Base-by-base conservation (phyloP, 306 rosid species). In the Begonia fuchsioides region DNA sequence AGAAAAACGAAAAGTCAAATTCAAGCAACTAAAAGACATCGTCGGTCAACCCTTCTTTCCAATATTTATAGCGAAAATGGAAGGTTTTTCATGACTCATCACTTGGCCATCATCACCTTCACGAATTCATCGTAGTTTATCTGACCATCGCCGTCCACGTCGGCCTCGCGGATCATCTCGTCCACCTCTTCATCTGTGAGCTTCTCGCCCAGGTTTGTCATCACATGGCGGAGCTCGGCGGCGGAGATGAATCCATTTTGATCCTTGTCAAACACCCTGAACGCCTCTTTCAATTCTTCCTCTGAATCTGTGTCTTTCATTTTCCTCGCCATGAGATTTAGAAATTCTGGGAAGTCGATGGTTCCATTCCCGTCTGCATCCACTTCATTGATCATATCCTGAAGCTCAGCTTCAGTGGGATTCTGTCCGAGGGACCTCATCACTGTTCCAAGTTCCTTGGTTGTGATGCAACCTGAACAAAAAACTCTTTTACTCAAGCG, bases 241-340 rank as follows among this genome's bases (percentile, higher is more conserved):
- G 94, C 94, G 32, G 94, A 79, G 65, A 83, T 83, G 84, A 83
- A 83, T 35, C 94, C 94, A 52, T 83, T 76, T 65, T 83, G 94
- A 51, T 83, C 94, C 82, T 76, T 83, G 71, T 83, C 94, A 0
- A 83, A 83, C 60, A 83, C 87, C 2, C 84, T 79, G 76, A 83
- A 83, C 4, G 94, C 94, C 55, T 79, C 87, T 80, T 79, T 83
- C 49, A 83, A 84, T 68, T 83, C 94, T 68, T 83, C 87, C 74
- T 83, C 87, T 0, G 84, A 79, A 53, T 83, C 87, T 1, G 94
- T 79, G 56, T 79, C 94, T 39, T 79, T 76, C 94, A 79, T 83
- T 84, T 83, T 83, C 39, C 84, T 65, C 6, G 87, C 94, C 94
- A 83, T 83, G 59, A 83, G 76, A 58, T 76, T 79, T 52, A 83